Evolutionary conservation across 1,284 basidiomycete species (phyloP), one percentile per base, ranked within the genome.

Genomic region (Peniophora sp.): DNA sequence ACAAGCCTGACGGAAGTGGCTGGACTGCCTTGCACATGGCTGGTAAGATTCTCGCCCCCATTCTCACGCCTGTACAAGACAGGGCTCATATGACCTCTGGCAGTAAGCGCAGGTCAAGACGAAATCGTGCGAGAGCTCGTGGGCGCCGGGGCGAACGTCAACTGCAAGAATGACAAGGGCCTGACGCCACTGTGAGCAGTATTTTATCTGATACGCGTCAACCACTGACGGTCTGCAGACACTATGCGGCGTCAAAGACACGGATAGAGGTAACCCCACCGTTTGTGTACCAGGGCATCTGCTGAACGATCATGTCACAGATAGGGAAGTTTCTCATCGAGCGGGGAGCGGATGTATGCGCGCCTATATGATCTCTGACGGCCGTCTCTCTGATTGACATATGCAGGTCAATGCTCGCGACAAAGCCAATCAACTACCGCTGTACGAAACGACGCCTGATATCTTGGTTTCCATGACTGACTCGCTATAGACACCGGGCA

Each of bases 171-270:
- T 61, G 82, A 86, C 60, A 95, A 95, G 68, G 92, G 92, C 11
- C 73, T 94, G 52, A 92, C 89, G 3, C 79, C 92, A 46, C 66
- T 97, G 92, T 93, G 65, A 67, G 88, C 49, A n/a, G 39, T 70
- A 27, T 48, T 49, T 27, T 22, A n/a, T 32, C 6, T 32, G 12
- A 32, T 6, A 32, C 27, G 27, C 51, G 34, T 45, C 34, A 27
- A 24, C 2, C 18, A 15, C 47, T 3, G 10, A 17, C 43, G 52
- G 54, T 23, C 20, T 60, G 43, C 52, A 94, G 92, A 62, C 92
- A 97, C 68, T 97, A 97, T 60, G 93, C 93, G 24, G 94, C 93
- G 39, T 97, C 93, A 17, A 97, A 95, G 68, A 88, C 92, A 43
- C 85, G 86, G 47, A 80, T 93, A 51, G 83, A 91, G 62, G 92